Evolutionary conservation across 2,329 filamentous ascomycete genomes (phyloP).

Genomic region (Mycosphaerella sp.): DNA sequence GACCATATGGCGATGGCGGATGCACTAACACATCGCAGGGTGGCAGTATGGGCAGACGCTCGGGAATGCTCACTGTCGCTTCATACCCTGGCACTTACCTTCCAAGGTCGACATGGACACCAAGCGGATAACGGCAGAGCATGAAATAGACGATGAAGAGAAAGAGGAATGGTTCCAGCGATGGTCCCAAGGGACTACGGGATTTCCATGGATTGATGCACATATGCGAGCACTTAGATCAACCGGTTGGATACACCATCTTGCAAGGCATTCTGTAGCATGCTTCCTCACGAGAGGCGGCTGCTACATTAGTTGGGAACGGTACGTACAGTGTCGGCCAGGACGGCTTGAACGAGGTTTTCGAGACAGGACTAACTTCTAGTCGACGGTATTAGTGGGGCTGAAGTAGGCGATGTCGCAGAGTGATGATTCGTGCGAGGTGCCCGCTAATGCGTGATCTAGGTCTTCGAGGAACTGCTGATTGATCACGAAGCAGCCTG

Average conservation of each 20-base stretch:
- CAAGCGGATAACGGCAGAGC: constrained; percentile 50
- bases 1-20: too few relatives aligned
- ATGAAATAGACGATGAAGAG: constrained; percentile 56
- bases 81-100: constrained; percentile 72
- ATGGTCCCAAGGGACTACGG: constrained; percentile 63
- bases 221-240: constrained; percentile 66
- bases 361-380: too few relatives aligned
- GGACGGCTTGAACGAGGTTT: too few relatives aligned
- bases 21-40: constrained; percentile 35
- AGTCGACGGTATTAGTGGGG: not conserved
- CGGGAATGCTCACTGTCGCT: constrained; percentile 61
- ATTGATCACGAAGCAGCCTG: constrained; percentile 69
- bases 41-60: constrained; percentile 57
- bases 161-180: constrained; percentile 61
- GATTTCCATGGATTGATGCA: constrained; percentile 75
- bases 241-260: constrained; percentile 75
- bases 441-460: constrained; percentile 46
- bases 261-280: constrained; percentile 69
- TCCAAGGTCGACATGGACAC: constrained; percentile 50
- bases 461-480: constrained; percentile 70
- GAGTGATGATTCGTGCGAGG: not conserved
- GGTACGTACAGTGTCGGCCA: constrained; percentile 28
- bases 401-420: not conserved
- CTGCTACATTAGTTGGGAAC: constrained; percentile 73
- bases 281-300: constrained; percentile 75